Percentiles rank a stretch among this genome's conserved stretches.
Conservation (phyloP, 2,329 filamentous ascomycete species). For the Colletotrichum brevisporum region DNA sequence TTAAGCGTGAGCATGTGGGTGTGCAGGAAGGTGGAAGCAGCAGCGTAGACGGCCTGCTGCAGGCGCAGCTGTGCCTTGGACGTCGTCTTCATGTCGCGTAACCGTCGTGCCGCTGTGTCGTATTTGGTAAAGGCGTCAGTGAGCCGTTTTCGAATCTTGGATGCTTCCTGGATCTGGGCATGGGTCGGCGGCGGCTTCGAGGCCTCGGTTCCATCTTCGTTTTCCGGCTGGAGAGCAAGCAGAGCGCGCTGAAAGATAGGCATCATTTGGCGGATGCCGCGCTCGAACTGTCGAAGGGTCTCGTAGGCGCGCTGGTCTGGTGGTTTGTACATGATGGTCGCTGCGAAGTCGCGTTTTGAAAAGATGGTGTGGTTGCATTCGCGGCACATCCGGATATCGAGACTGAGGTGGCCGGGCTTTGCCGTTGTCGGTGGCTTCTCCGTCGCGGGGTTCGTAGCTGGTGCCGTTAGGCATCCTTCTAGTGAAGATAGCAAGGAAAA, state of each 20-base stretch:
- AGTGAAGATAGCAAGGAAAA: background rate
- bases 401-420: constrained; percentile 67
- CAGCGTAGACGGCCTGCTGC: constrained; percentile 85
- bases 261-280: constrained; percentile 84
- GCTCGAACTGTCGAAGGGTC: constrained; percentile 88
- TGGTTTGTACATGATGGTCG: constrained; percentile 76
- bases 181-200: constrained; percentile 64
- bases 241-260: constrained; percentile 88
- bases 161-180: constrained; percentile 85
- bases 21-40: constrained; percentile 87
- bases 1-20: constrained; percentile 92
- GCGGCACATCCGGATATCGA: constrained; percentile 93
- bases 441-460: constrained; percentile 57
- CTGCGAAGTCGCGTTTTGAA: constrained; percentile 81
- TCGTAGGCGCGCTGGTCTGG: constrained; percentile 85
- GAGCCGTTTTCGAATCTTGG: constrained; percentile 89
- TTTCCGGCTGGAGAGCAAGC: constrained; percentile 74
- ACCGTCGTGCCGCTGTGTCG: constrained; percentile 82
- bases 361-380: constrained; percentile 80
- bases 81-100: constrained; percentile 82
- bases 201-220: constrained; percentile 49
- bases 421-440: constrained; percentile 54
- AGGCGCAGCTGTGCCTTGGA: constrained; percentile 80
- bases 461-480: constrained; percentile 30
- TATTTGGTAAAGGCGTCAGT: constrained; percentile 93